Evolutionary conservation across 2,329 filamentous ascomycete species (phyloP), one percentile per base, ranked within the genome.

Genomic region (Triangularia verruculosa): DNA sequence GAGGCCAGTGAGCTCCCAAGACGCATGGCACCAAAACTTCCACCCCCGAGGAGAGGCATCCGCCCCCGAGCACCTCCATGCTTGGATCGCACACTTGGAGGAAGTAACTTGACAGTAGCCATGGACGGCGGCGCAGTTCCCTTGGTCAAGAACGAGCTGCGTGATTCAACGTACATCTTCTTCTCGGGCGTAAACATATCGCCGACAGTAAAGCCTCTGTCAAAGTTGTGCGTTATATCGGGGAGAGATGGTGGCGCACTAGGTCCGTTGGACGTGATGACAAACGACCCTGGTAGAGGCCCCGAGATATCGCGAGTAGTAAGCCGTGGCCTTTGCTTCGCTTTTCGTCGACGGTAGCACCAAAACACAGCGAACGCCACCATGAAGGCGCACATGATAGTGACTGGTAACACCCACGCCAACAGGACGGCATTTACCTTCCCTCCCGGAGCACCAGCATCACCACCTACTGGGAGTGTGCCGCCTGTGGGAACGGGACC

Each of bases 331-430:
- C 61, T 63, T 20, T 63, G 53, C 24, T 57, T 59, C 47, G 70
- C 65, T 51, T 70, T 67, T 12, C 67, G 69, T 28, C 72, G 69
- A n/a, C 70, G 69, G 39, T 72, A 71, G 9, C 70, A 74, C 61
- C 71, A 74, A 27, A 74, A 66, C 4, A 73, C 64, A 1, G 74
- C 66, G 8, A 76, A 64, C 4, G 78, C 64, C 0, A 75, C 66
- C 11, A 78, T 61, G 20, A 75, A 70, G 3, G 51, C 51, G 12
- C 11, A 13, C 0, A 81, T 66, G 13, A 82, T 67, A 2, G 80
- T 64, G 17, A 78, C 71, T 0, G 80, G 80, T 2, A 83, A 71
- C 2, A 83, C 74, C 2, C 79, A 77, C 0, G 79, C 80, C 13
- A 82, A 68, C 5, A 82, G 70, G 22, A 82, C 75, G 3, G 75